Percentiles rank a stretch among this genome's conserved stretches.
Evolutionary conservation across 116 monocot species (phyloP).

Genomic region (Cymodocea nodosa): DNA sequence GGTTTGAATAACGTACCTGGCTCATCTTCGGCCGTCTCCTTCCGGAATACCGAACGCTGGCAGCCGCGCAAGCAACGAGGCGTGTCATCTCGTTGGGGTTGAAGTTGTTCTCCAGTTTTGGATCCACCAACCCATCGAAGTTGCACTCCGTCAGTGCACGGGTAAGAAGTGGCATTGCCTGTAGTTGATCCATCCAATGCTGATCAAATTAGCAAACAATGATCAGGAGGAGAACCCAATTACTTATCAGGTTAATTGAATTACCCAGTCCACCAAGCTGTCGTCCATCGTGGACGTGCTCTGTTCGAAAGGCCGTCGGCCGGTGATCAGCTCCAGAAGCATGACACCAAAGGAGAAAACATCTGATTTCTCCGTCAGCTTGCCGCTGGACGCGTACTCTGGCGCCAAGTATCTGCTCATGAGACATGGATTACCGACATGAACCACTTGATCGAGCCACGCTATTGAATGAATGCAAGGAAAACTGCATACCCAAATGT

Average conservation of each 20-base stretch:
- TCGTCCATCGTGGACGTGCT: constrained; percentile 35
- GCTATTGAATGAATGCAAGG: too few species aligned
- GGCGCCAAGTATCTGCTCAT: constrained; percentile 54
- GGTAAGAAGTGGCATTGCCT: constrained; percentile 45
- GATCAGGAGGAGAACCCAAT: too few species aligned
- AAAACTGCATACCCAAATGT: constrained; percentile 57
- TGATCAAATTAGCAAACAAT: too few species aligned
- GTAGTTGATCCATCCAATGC: background rate
- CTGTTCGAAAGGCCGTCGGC: constrained; percentile 49
- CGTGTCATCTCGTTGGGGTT: constrained; percentile 45
- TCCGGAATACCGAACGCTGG: constrained; percentile 51
- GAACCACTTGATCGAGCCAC: too few species aligned
- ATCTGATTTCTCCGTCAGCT: constrained; percentile 75
- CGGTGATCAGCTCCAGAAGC: constrained; percentile 88
- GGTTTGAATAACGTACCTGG: constrained; percentile 18
- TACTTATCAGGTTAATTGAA: background rate
- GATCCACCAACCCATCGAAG: constrained; percentile 46
- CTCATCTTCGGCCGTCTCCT: constrained; percentile 65
- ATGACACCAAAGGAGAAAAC: constrained; percentile 78
- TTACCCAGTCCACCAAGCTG: constrained; percentile 70
- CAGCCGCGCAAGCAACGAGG: constrained; percentile 50
- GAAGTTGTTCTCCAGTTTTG: constrained; percentile 33
- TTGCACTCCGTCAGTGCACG: constrained; percentile 28
- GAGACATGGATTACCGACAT: too few species aligned
- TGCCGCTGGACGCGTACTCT: constrained; percentile 71